Base-by-base conservation (phyloP, 2,329 filamentous ascomycete species). In the Hypoxylon sp. region DNA sequence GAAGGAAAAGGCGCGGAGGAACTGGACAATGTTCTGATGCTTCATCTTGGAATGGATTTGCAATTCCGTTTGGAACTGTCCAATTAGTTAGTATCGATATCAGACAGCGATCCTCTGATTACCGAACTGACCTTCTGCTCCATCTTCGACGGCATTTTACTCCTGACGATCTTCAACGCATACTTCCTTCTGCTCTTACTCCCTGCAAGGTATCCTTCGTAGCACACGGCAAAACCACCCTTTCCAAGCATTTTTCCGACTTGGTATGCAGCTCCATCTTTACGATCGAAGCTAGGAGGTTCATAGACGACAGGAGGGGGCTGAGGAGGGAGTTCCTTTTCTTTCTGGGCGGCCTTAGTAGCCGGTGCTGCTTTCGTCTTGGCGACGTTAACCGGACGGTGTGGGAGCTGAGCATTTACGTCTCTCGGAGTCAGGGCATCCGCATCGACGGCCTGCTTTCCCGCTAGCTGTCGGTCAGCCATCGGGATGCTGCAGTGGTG, bases 41-140 rank as follows among this genome's bases (percentile, higher is more conserved):
- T 91, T 90, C 89, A 99, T 95, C 79, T 98, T 99, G 46, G 96
- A 98, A 82, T 99, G 96, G 67, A 99, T 98, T 80, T 98, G 95
- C 5, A 99, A 88, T 80, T 99, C 96, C 21, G 88, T 89, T 89
- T 90, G 89, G 74, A 91, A 90, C 88, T 90, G 43, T 49, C 7
- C 4, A 3, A 30, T 28, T 4, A 14, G 43, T 71, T 68, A 75
- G 67, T 57, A 63, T 30, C 38, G 25, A 36, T 19, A 17, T 34
- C 21, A 13, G 21, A 3, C 3, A 17, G 28, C 6, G 7, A 17
- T 5, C 3, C 23, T 43, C 23, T 23, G 19, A 49, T 21, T 17
- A 23, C 19, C 19, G 14, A 23, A 70, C 79, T 56, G 67, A 93
- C 92, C 89, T 94, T 94, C 80, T 94, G 92, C 77, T 93, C 91